Percentiles rank a stretch among this genome's conserved stretches.
phyloP scores from a whole-genome alignment of 2,329 filamentous ascomycete genomes.

The Nothophaeocryptopus gaeumannii region DNA sequence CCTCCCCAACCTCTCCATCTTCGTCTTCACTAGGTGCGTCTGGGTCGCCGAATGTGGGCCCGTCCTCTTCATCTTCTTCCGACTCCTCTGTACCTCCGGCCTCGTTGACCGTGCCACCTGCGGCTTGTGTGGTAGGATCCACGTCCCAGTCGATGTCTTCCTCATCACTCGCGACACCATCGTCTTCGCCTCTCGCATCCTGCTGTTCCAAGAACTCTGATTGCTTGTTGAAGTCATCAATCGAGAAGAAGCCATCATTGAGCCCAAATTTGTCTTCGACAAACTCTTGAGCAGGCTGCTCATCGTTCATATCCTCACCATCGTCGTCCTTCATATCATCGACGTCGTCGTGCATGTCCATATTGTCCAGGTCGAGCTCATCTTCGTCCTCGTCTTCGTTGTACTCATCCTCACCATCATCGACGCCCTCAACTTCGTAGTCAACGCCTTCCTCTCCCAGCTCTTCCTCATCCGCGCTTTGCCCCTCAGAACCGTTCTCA shows the following conservation, averaged over 20 bases:
- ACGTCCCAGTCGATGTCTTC: slow-evolving; percentile 85
- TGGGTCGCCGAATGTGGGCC: slow-evolving; percentile 79
- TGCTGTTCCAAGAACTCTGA: slow-evolving; percentile 85
- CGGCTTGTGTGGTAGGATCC: slow-evolving; percentile 59
- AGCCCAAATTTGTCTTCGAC: slow-evolving; percentile 75
- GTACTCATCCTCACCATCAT: slow-evolving; percentile 37
- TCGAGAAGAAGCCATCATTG: slow-evolving; percentile 97
- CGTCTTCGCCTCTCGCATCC: slow-evolving; percentile 74
- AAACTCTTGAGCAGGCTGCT: slow-evolving; percentile 55
- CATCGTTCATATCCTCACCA: slow-evolving; percentile 47
- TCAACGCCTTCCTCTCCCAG: slow-evolving; percentile 36
- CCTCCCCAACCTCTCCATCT: slow-evolving; percentile 56
- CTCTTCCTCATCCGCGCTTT: slow-evolving; percentile 31
- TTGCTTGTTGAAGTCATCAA: slow-evolving; percentile 95
- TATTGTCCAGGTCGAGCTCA: slow-evolving; percentile 37
- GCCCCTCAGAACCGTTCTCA: slow-evolving; percentile 24
- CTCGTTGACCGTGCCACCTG: slow-evolving; percentile 35
- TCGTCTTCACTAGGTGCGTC: slow-evolving; percentile 68
- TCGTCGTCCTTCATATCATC: slow-evolving; percentile 35
- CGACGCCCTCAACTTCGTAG: slow-evolving; percentile 35
- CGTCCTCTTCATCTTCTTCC: slow-evolving; percentile 69
- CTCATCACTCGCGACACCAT: slow-evolving; percentile 73
- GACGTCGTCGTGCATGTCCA: slow-evolving; percentile 28
- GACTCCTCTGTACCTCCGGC: slow-evolving; percentile 35
- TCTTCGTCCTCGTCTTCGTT: slow-evolving; percentile 40